These are phyloP conservation scores for Suillus decipiens DNA, from an alignment of 768 basidiomycete genomes.

Conservation along the genomic window DNA sequence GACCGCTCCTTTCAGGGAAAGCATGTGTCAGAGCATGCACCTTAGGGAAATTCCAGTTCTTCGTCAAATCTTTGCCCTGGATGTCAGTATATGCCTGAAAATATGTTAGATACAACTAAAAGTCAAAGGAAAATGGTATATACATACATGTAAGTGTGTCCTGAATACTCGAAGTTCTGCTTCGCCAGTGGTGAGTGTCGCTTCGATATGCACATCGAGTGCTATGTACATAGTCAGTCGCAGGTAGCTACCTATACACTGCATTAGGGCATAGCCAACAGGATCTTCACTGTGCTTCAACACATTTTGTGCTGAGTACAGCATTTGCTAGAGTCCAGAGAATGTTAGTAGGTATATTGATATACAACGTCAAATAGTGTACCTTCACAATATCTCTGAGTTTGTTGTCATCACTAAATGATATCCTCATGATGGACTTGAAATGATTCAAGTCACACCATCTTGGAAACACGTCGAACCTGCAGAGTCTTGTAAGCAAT, in stretches of 20 bases:
- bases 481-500: slow-evolving; percentile 16
- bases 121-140: neutral
- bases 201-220: slow-evolving; percentile 33
- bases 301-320: neutral
- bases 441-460: slow-evolving; percentile 41
- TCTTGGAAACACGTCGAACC: slow-evolving; percentile 28
- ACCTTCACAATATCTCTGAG: slow-evolving; percentile 40
- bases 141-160: neutral
- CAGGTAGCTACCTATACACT: slow-evolving; percentile 32
- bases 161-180: neutral
- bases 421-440: slow-evolving; percentile 21
- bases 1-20: slow-evolving; percentile 8
- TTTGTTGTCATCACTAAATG: slow-evolving; percentile 38
- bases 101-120: neutral
- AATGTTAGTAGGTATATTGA: neutral
- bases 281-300: neutral
- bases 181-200: slow-evolving; percentile 23
- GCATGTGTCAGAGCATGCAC: slow-evolving; percentile 6
- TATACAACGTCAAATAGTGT: neutral
- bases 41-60: slow-evolving; percentile 10
- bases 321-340: slow-evolving; percentile 3
- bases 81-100: neutral
- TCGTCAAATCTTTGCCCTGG: neutral
- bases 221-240: slow-evolving; percentile 31
- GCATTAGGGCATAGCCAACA: slow-evolving; percentile 27